Conservation (phyloP, 257 asterid genomes). For the Solanum clarkiae region DNA sequence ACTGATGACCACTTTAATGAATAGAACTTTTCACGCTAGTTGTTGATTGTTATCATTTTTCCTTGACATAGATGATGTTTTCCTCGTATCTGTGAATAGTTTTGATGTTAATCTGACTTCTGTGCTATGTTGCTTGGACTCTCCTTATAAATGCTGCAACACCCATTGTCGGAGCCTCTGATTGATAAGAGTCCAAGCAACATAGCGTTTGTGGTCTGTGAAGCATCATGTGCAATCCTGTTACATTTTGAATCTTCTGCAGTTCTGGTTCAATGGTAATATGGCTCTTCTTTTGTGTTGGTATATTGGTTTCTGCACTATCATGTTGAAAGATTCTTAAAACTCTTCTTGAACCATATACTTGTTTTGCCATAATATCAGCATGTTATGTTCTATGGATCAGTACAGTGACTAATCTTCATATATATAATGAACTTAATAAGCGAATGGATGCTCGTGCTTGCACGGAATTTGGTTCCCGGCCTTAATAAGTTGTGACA, state of each 20-base stretch:
- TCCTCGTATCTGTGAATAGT: not conserved
- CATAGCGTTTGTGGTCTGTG: not conserved
- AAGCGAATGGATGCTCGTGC: not conserved
- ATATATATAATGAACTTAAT: not conserved
- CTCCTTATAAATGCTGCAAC: not conserved
- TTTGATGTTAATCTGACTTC: not conserved
- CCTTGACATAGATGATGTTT: not conserved
- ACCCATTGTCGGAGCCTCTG: not conserved
- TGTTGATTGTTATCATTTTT: not conserved
- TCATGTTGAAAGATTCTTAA: not conserved
- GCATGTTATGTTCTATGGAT: not conserved
- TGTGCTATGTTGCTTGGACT: not conserved
- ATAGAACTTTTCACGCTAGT: not conserved
- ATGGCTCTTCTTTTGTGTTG: not conserved
- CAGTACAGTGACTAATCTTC: not conserved
- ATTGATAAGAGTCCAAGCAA: not conserved
- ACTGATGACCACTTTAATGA: not conserved
- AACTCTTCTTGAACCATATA: not conserved
- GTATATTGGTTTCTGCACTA: not conserved
- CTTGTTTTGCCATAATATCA: not conserved
- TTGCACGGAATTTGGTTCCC: not conserved
- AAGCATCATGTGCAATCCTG: not conserved
- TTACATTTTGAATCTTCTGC: not conserved
- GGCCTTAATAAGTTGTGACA: not conserved
- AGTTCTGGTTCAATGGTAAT: not conserved